Conservation (phyloP, 495 filamentous ascomycete genomes). For the Aspergillus bridgeri region DNA sequence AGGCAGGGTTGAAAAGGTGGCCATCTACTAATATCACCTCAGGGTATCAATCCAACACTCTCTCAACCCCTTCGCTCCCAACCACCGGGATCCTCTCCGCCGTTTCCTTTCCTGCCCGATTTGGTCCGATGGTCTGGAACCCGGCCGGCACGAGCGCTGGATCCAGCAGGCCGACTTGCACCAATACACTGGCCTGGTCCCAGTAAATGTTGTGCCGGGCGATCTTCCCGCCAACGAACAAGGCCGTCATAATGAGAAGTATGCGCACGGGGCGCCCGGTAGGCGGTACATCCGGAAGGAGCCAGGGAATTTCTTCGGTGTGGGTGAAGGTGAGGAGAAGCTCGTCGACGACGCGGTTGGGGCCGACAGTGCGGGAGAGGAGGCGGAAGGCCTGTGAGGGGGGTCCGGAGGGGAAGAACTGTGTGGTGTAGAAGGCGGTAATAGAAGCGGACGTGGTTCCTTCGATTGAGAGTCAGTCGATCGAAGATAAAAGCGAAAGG, state of each 20-base stretch:
- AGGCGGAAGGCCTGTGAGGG: conserved; percentile 62
- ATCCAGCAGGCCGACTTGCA: conserved; percentile 73
- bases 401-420: conserved; percentile 70
- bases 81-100: conserved; percentile 26
- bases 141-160: conserved; percentile 46
- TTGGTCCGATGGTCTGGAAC: conserved; percentile 31
- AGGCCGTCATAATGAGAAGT: conserved; percentile 66
- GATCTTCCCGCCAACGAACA: conserved; percentile 67
- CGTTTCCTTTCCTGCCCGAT: conserved; percentile 14
- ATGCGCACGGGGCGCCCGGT: conserved; percentile 64
- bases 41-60: conserved; percentile 5
- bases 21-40: neutral
- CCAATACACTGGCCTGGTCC: conserved; percentile 78
- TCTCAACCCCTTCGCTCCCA: conserved; percentile 16
- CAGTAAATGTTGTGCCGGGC: conserved; percentile 78
- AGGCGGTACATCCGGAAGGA: conserved; percentile 69
- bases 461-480: neutral
- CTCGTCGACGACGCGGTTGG: conserved; percentile 58
- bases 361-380: conserved; percentile 63
- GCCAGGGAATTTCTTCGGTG: conserved; percentile 68
- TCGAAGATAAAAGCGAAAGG: conserved; percentile 1
- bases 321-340: conserved; percentile 62
- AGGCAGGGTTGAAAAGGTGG: neutral
- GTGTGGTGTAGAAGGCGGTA: conserved; percentile 61
- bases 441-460: conserved; percentile 35